These are phyloP conservation scores for Plasmopara muralis DNA, from an alignment of 352 stramenopile genomes.

Conservation along the genomic window DNA sequence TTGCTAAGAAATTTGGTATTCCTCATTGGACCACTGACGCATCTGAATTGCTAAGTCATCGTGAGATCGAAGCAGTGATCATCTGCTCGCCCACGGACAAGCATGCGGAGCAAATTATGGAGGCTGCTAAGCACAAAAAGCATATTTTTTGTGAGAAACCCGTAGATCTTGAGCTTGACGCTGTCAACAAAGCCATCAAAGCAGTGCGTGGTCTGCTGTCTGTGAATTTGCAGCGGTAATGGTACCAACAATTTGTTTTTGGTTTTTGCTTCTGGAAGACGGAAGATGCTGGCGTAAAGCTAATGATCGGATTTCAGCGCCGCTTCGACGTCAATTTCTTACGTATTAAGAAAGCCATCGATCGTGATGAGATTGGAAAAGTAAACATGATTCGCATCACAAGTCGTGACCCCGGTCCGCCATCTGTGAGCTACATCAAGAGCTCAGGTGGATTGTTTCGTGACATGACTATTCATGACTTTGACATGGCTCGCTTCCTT, in stretches of 20 bases:
- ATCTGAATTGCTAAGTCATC: slow-evolving; percentile 90
- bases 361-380: slow-evolving; percentile 83
- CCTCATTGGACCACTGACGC: slow-evolving; percentile 60
- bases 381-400: slow-evolving; percentile 81
- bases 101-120: slow-evolving; percentile 94
- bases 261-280: slow-evolving; percentile 8
- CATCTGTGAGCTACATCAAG: slow-evolving; percentile 45
- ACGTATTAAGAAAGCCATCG: slow-evolving; percentile 79
- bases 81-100: slow-evolving; percentile 93
- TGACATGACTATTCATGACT: slow-evolving; percentile 95
- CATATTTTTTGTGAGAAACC: slow-evolving; percentile 96
- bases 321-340: slow-evolving; percentile 93
- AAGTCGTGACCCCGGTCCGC: slow-evolving; percentile 44
- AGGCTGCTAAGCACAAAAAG: slow-evolving; percentile 87
- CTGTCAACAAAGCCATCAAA: slow-evolving; percentile 49
- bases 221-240: not conserved
- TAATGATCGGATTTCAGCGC: slow-evolving; percentile 93
- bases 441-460: slow-evolving; percentile 88
- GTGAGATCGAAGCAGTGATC: slow-evolving; percentile 92
- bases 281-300: slow-evolving; percentile 73
- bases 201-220: slow-evolving; percentile 22
- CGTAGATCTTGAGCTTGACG: slow-evolving; percentile 86
- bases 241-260: not conserved
- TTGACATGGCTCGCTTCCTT: slow-evolving; percentile 92
- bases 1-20: slow-evolving; percentile 41